phyloP scores from a whole-genome alignment of 2,329 filamentous ascomycete species.

The Pseudopyrenochaeta lycopersici region DNA sequence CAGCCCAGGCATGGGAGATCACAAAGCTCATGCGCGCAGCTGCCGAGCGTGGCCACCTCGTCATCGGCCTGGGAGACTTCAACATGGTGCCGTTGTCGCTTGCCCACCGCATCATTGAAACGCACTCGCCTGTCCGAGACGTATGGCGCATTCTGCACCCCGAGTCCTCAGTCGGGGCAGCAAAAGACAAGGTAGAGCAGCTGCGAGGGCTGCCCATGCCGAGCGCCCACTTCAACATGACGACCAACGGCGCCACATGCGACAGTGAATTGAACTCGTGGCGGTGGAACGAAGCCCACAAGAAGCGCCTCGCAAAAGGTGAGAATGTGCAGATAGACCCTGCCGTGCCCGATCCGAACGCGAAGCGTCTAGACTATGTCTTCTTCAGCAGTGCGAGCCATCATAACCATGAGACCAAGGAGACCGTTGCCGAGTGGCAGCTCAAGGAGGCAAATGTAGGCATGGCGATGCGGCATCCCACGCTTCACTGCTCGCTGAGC shows the following conservation, averaged over 20 bases:
- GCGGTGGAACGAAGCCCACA: conserved; percentile 81
- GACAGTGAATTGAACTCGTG: conserved; percentile 90
- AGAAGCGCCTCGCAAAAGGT: conserved; percentile 72
- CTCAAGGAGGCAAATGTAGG: conserved; percentile 76
- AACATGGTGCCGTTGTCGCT: conserved; percentile 93
- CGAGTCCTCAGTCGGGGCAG: conserved; percentile 80
- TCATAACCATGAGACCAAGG: conserved; percentile 36
- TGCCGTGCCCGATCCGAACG: conserved; percentile 72
- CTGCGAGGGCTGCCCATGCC: conserved; percentile 73
- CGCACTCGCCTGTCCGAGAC: conserved; percentile 79
- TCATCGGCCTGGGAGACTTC: conserved; percentile 90
- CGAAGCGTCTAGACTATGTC: conserved; percentile 94
- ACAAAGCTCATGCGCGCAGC: conserved; percentile 87
- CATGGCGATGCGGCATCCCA: conserved; percentile 83
- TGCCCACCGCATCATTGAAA: conserved; percentile 82
- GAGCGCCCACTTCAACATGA: conserved; percentile 78
- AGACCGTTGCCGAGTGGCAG: conserved; percentile 64
- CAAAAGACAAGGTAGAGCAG: conserved; percentile 72
- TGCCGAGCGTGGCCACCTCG: conserved; percentile 80
- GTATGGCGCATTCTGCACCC: conserved; percentile 87
- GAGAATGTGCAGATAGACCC: conserved; percentile 71
- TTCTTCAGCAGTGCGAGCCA: conserved; percentile 67
- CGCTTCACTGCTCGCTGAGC: conserved; percentile 83
- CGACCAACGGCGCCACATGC: conserved; percentile 85
- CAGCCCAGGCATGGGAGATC: conserved; percentile 94